Percentiles rank a stretch among this genome's conserved stretches.
Evolutionary conservation across 371 early-diverging fungal genomes (phyloP).

Genomic region (Mucor indicus): DNA sequence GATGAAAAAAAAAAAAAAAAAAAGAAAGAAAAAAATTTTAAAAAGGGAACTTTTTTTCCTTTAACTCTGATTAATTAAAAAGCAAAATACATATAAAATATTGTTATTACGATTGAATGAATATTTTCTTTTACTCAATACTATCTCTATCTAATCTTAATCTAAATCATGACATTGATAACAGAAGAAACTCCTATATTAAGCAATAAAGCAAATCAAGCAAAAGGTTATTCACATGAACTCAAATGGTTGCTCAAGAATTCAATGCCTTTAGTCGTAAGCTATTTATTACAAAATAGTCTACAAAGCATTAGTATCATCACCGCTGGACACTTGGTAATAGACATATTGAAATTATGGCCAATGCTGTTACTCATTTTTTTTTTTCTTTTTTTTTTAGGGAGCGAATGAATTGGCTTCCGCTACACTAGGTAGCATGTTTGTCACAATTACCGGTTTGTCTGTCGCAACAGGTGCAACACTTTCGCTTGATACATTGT

Average conservation of each 20-base stretch:
- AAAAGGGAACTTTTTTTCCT: too few relatives aligned
- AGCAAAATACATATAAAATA: background rate
- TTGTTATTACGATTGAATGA: too few relatives aligned
- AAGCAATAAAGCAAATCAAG: background rate
- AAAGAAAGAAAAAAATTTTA: too few relatives aligned
- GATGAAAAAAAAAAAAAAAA: too few relatives aligned
- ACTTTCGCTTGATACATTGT: slow-evolving; percentile 84
- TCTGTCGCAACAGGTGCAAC: slow-evolving; percentile 76
- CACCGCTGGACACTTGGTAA: slow-evolving; percentile 54
- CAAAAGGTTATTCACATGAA: slow-evolving; percentile 23
- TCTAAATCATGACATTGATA: background rate
- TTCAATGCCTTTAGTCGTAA: slow-evolving; percentile 51
- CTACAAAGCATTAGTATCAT: slow-evolving; percentile 58
- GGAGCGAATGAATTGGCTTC: slow-evolving; percentile 75
- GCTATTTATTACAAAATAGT: slow-evolving; percentile 63
- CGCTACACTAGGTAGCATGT: slow-evolving; percentile 73
- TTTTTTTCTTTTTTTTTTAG: slow-evolving; percentile 7
- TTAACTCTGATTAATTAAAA: too few relatives aligned
- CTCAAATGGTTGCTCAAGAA: slow-evolving; percentile 43
- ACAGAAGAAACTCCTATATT: slow-evolving; percentile 5
- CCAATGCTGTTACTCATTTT: slow-evolving; percentile 9
- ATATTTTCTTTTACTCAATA: background rate
- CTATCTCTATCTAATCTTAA: background rate
- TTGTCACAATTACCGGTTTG: slow-evolving; percentile 81
- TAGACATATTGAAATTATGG: slow-evolving; percentile 8